Percentiles rank a stretch among this genome's conserved stretches.
These are phyloP conservation scores for Chenopodium quinoa DNA, from an alignment of 148 eudicot genomes.

Conservation along the genomic window DNA sequence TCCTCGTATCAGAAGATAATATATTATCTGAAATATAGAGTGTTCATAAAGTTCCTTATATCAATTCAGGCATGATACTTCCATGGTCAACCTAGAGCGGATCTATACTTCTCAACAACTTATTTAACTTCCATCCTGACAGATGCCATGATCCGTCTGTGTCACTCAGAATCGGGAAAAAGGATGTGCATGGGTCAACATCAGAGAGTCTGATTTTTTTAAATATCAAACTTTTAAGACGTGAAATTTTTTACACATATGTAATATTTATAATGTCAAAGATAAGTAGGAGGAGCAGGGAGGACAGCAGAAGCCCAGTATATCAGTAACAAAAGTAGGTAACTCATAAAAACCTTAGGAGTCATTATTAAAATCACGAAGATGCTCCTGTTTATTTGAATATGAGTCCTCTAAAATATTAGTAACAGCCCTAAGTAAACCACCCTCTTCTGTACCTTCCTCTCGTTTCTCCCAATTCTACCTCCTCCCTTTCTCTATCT, in stretches of 20 bases:
- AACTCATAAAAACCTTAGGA: neutral
- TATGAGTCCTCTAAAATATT: no score
- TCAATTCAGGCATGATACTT: neutral
- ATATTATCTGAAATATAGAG: neutral
- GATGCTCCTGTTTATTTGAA: no score
- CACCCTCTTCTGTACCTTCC: neutral
- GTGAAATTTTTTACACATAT: neutral
- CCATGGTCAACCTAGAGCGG: neutral
- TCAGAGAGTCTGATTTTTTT: neutral
- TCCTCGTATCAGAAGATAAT: neutral
- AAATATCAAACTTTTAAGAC: neutral
- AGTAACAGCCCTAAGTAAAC: no score
- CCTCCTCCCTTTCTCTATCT: neutral
- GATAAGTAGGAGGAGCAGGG: neutral
- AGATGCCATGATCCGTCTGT: neutral
- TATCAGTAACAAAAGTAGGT: neutral
- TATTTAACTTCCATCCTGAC: neutral
- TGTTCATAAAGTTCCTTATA: neutral
- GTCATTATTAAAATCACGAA: no score
- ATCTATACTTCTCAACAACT: no score
- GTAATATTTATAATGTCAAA: no score
- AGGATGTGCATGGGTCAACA: neutral
- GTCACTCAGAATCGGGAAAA: neutral
- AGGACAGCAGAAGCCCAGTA: neutral
- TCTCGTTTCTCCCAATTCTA: neutral